phyloP scores from a whole-genome alignment of 2,329 filamentous ascomycete genomes.

The Claviceps sp. region DNA sequence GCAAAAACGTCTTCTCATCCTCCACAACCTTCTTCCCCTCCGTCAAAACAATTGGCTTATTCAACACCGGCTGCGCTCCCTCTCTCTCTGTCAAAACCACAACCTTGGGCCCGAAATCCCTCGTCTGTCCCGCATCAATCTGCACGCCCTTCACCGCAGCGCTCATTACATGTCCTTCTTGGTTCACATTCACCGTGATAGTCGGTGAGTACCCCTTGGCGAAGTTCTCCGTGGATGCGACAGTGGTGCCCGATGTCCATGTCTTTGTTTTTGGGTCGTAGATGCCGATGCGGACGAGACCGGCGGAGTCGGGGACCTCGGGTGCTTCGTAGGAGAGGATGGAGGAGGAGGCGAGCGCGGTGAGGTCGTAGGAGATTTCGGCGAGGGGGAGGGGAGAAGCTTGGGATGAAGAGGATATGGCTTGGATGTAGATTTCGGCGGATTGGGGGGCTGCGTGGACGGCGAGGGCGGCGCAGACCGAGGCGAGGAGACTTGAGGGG shows the following conservation, averaged over 20 bases:
- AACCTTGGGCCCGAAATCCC: conserved; percentile 51
- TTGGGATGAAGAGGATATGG: conserved; percentile 23
- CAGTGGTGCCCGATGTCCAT: conserved; percentile 44
- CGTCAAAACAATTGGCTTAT: conserved; percentile 49
- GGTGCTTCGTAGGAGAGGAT: conserved; percentile 44
- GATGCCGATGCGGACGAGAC: conserved; percentile 44
- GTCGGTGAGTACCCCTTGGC: conserved; percentile 47
- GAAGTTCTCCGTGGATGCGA: conserved; percentile 43
- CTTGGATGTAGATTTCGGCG: conserved; percentile 41
- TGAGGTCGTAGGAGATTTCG: conserved; percentile 40
- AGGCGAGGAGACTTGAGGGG: conserved; percentile 24
- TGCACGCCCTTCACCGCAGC: conserved; percentile 39
- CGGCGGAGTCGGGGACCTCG: conserved; percentile 30
- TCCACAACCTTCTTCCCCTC: conserved; percentile 45
- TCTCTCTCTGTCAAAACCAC: conserved; percentile 31
- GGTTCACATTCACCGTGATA: conserved; percentile 38
- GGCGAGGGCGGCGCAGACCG: conserved; percentile 28
- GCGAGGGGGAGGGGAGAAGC: conserved; percentile 33
- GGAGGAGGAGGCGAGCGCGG: conserved; percentile 28
- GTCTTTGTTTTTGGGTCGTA: conserved; percentile 32
- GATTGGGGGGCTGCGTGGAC: conserved; percentile 28
- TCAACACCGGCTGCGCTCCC: conserved; percentile 45
- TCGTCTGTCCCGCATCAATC: conserved; percentile 50
- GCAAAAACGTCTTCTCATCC: conserved; percentile 50
- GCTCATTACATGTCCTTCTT: conserved; percentile 31